Evolutionary conservation across 1,139 yeast species (phyloP), one percentile per base, ranked within the genome.

Genomic region (Suhomyces wounanorum): DNA sequence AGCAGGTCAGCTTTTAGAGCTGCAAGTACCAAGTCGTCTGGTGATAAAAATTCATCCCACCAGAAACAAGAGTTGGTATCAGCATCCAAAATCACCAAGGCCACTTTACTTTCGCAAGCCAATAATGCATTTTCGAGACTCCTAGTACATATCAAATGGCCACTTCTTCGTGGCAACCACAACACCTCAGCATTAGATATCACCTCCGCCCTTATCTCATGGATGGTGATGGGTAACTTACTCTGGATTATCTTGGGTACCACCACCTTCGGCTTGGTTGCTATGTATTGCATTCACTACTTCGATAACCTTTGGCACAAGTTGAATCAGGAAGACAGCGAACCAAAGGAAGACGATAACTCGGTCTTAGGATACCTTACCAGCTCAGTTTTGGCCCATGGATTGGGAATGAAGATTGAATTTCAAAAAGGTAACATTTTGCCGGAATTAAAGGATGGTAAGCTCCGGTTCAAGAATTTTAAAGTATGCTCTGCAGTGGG

Each of bases 161-260:
- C 84, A 1, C 66, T 84, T 35, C 77, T 80, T 25, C 59, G 81
- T 40, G 78, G 80, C 49, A 66, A 77, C 52, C 70, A 83, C 42
- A 84, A 58, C 36, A 51, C 84, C 3, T 75, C 79, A 50, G 68
- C 82, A 9, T 61, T 73, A 25, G 85, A 82, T 59, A 85, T 83
- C 55, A 62, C 79, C 8, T 78, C 85, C 0, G 86, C 88, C 0
- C 71, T 84, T 59, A 78, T 82, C 42, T 81, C 84, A 1, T 79
- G 83, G 82, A 55, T 79, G 42, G 77, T 81, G 13, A 70, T 81
- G 75, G 83, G 84, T 3, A 79, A 80, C 57, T 62, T 80, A 6
- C 59, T 82, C 18, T 84, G 88, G 88, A 65, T 84, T n/a, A 65
- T 83, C 0, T 62, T 83, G 43, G 87, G 88, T 2, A 84, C 89